A percentile compares a stretch with the other conserved stretches of the same genome.
phyloP scores from a whole-genome alignment of 2,329 filamentous ascomycete genomes.

The Exserohilum rostratum region DNA sequence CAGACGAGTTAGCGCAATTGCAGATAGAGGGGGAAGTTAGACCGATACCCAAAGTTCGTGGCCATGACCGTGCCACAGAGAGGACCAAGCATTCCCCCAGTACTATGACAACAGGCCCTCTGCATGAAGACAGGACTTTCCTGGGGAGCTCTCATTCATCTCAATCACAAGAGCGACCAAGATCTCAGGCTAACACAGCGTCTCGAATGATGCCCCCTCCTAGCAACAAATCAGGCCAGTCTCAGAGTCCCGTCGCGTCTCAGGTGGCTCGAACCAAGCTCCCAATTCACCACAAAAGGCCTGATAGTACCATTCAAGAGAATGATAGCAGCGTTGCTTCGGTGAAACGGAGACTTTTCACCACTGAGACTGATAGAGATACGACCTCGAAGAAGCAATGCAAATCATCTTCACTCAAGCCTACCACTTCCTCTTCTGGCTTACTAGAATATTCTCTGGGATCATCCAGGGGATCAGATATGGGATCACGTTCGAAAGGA shows the following conservation, averaged over 20 bases:
- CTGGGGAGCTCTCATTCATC: constrained; percentile 10
- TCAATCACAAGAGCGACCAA: constrained; percentile 26
- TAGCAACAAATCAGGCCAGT: background rate
- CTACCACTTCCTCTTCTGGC: background rate
- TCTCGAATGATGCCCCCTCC: constrained; percentile 35
- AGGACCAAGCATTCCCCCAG: background rate
- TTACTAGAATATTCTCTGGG: background rate
- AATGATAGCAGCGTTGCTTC: background rate
- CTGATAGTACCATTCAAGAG: background rate
- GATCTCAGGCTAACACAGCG: constrained; percentile 41
- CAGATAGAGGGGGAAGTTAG: background rate
- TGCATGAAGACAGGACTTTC: background rate
- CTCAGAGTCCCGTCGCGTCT: background rate
- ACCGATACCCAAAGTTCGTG: background rate
- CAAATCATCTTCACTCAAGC: background rate
- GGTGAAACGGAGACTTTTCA: constrained; percentile 20
- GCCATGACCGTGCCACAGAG: background rate
- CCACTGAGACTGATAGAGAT: background rate
- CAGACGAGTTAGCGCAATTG: constrained; percentile 17
- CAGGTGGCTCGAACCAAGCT: background rate
- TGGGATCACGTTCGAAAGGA: background rate
- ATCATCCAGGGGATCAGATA: background rate
- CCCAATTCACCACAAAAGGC: background rate
- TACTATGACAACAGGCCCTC: background rate
- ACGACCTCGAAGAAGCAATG: constrained; percentile 16